These are phyloP conservation scores for Neoconidiobolus thromboides DNA, from an alignment of 371 early-diverging fungal genomes.

Conservation along the genomic window DNA sequence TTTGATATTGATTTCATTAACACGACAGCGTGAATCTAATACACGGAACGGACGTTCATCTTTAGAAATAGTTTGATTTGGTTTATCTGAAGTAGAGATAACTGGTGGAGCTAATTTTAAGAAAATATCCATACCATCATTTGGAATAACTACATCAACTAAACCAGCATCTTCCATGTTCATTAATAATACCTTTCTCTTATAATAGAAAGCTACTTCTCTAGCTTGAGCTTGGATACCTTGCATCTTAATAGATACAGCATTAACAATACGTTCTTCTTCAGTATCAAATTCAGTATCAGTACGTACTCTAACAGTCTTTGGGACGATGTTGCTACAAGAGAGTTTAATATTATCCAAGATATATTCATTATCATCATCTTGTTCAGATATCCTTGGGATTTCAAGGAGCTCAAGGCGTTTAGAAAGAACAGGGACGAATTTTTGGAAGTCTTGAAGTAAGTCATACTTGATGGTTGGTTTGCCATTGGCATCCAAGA, in stretches of 20 bases:
- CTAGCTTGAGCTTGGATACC: slow-evolving; percentile 13
- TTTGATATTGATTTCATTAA: slow-evolving; percentile 5
- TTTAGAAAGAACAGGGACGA: slow-evolving; percentile 15
- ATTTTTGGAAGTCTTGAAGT: slow-evolving; percentile 17
- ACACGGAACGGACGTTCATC: slow-evolving; percentile 3
- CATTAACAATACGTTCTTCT: slow-evolving; percentile 11
- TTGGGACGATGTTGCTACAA: slow-evolving; percentile 17
- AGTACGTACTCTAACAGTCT: slow-evolving; percentile 15
- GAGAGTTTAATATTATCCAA: slow-evolving; percentile 22
- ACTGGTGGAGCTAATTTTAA: slow-evolving; percentile 7
- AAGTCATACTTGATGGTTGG: slow-evolving; percentile 22
- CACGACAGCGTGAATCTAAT: not conserved
- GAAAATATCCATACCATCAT: slow-evolving; percentile 12
- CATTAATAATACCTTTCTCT: slow-evolving; percentile 12
- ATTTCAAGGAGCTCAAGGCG: slow-evolving; percentile 18
- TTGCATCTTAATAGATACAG: slow-evolving; percentile 8
- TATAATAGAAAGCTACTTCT: slow-evolving; percentile 16
- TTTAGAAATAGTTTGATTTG: slow-evolving; percentile 12
- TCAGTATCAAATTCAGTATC: slow-evolving; percentile 16
- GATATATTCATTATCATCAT: slow-evolving; percentile 16
- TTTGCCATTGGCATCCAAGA: slow-evolving; percentile 19
- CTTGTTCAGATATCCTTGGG: slow-evolving; percentile 14
- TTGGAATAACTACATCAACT: slow-evolving; percentile 8
- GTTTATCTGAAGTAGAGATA: slow-evolving; percentile 1
- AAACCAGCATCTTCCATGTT: slow-evolving; percentile 10